These are phyloP conservation scores for Solanum pimpinellifolium DNA, from an alignment of 257 asterid species.

Conservation along the genomic window DNA sequence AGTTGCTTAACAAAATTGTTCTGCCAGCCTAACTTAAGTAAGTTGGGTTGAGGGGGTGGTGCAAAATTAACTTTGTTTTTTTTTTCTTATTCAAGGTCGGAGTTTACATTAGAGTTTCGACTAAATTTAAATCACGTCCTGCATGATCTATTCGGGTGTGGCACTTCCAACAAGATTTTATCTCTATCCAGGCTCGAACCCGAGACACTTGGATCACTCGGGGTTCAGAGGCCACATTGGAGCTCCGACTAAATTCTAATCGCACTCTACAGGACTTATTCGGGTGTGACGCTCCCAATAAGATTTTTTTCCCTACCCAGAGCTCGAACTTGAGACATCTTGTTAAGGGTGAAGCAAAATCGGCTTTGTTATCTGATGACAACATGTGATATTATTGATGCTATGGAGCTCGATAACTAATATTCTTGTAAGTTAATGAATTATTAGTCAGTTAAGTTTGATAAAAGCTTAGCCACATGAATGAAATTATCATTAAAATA, in stretches of 20 bases:
- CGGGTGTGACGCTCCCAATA: rapidly evolving
- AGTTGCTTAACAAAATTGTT: not conserved
- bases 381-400: not conserved
- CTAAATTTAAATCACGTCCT: rapidly evolving
- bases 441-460: not conserved
- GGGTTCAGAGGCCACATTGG: too few relatives aligned
- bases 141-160: rapidly evolving
- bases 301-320: rapidly evolving
- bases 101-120: rapidly evolving
- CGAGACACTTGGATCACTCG: too few relatives aligned
- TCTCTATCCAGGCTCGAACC: too few relatives aligned
- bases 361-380: not conserved
- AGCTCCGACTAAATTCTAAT: too few relatives aligned
- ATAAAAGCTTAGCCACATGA: not conserved
- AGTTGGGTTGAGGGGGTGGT: not conserved
- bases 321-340: too few relatives aligned
- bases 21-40: not conserved
- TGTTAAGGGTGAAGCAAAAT: not conserved
- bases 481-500: too few relatives aligned
- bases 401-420: too few relatives aligned
- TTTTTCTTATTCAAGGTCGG: too few relatives aligned
- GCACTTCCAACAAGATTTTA: too few relatives aligned
- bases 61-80: not conserved
- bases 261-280: too few relatives aligned
- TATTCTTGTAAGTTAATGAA: not conserved